Conservation (phyloP, 2,329 filamentous ascomycete genomes). For the Arthrobotrys entomopaga region DNA sequence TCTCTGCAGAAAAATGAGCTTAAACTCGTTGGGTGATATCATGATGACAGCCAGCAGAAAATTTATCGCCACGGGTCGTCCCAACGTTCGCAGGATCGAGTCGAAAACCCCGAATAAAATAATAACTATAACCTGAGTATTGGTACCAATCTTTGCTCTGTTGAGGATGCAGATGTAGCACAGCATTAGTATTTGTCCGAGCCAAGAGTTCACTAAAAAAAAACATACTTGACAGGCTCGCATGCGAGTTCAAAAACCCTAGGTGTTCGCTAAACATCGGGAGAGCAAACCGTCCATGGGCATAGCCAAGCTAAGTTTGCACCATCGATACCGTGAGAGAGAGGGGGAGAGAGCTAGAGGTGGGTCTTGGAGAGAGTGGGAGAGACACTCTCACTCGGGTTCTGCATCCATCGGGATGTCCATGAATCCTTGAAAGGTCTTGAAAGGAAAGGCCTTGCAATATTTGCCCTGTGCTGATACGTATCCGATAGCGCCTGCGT, state of each 20-base stretch:
- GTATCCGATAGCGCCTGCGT: not conserved
- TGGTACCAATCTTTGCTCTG: too few species aligned
- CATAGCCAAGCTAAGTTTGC: slow-evolving; percentile 10
- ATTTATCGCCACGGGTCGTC: not conserved
- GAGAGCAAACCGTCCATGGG: slow-evolving; percentile 25
- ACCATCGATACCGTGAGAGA: slow-evolving; percentile 13
- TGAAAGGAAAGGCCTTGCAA: slow-evolving; percentile 6
- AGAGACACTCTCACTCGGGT: not conserved
- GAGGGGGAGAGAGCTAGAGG: too few species aligned
- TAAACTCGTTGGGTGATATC: slow-evolving; percentile 7
- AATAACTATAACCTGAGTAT: not conserved
- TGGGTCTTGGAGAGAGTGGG: slow-evolving; percentile 1
- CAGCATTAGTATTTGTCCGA: not conserved
- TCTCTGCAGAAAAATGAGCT: slow-evolving; percentile 27
- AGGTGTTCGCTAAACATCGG: slow-evolving; percentile 29
- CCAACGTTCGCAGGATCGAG: slow-evolving; percentile 16
- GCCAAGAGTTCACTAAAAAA: not conserved
- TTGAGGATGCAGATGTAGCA: not conserved
- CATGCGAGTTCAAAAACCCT: not conserved
- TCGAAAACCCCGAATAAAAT: not conserved
- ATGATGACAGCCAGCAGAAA: not conserved
- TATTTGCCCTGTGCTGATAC: not conserved
- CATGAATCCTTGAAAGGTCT: not conserved
- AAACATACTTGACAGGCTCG: not conserved
- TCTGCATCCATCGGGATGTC: slow-evolving; percentile 16